Base-by-base conservation (phyloP, 73 alveolate genomes). In the Uronychia binucleata region DNA sequence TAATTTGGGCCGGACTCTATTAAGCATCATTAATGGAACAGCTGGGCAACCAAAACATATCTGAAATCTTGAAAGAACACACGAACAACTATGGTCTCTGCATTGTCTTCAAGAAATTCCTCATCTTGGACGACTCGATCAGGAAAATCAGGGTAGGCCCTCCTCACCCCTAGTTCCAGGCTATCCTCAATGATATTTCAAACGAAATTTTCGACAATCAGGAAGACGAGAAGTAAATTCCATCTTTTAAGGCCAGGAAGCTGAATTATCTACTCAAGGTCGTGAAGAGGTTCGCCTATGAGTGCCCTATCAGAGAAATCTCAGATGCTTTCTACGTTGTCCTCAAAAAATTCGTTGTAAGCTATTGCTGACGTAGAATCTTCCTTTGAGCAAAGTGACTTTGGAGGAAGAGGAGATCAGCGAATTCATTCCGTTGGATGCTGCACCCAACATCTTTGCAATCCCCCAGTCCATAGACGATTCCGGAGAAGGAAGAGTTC, bases 341-440 rank as follows among this genome's bases (percentile, higher is more conserved):
- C 31, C 29, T 87, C 31, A 35, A 33, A 30, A 32, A 31, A 33
- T 87, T 46, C 33, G n/a, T 58, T 26, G 85, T 74, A 74, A 34
- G 25, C 1, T 26, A 75, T 13, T 78, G 30, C 26, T 0, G n/a
- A 14, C 19, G 58, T 75, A 87, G 85, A 33, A 87, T 30, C n/a
- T 75, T 46, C 86, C 88, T 1, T 28, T 29, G 26, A 31, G 81
- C 30, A 0, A 58, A 75, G 78, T 80, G 28, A 0, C 80, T 1
- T 58, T 78, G 0, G 78, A 80, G 8, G 88, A 79, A 28, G 93
- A 79, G 29, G 84, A 87, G 58, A 87, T 87, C n/a, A 87, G 93
- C 57, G 31, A 84, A 19, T 87, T 60, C 57, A 75, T 80, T 58
- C 77, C 77, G 5, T 25, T 27, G 32, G 32, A 29, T 26, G 77